Percentiles rank a stretch among this genome's conserved stretches.
These are phyloP conservation scores for Globisporangium viniferum DNA, from an alignment of 352 stramenopile genomes.

Conservation along the genomic window DNA sequence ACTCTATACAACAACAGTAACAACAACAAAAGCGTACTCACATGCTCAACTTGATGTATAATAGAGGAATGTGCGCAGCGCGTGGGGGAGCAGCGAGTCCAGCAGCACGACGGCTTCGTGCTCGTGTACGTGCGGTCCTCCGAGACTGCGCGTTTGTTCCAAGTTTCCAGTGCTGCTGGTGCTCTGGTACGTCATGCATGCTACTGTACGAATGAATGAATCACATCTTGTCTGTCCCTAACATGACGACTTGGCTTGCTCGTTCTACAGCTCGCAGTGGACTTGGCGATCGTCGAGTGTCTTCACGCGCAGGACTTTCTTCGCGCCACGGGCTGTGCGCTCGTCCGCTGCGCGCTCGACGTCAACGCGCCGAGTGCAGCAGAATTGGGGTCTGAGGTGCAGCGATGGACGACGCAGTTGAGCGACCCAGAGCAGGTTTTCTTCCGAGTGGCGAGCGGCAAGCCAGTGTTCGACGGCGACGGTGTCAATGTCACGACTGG, in stretches of 20 bases:
- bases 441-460: conserved; percentile 30
- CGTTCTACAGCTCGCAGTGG: conserved; percentile 3
- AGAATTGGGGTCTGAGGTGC: conserved; percentile 20
- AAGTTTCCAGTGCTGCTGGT: background rate
- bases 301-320: conserved; percentile 55
- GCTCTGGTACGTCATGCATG: background rate
- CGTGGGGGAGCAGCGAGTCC: background rate
- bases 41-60: background rate
- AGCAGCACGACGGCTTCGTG: conserved; percentile 2
- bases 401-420: conserved; percentile 30
- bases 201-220: background rate
- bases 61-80: background rate
- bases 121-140: conserved; percentile 26
- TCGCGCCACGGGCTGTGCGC: conserved; percentile 22
- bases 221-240: background rate
- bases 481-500: conserved; percentile 25
- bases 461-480: conserved; percentile 28
- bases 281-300: conserved; percentile 34
- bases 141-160: conserved; percentile 19
- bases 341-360: conserved; percentile 42
- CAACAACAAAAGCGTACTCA: background rate
- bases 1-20: background rate
- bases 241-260: background rate
- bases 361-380: conserved; percentile 21
- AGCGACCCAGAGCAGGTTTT: conserved; percentile 22